These are phyloP conservation scores for Linnemannia elongata DNA, from an alignment of 192 early-diverging fungal genomes.

Conservation along the genomic window DNA sequence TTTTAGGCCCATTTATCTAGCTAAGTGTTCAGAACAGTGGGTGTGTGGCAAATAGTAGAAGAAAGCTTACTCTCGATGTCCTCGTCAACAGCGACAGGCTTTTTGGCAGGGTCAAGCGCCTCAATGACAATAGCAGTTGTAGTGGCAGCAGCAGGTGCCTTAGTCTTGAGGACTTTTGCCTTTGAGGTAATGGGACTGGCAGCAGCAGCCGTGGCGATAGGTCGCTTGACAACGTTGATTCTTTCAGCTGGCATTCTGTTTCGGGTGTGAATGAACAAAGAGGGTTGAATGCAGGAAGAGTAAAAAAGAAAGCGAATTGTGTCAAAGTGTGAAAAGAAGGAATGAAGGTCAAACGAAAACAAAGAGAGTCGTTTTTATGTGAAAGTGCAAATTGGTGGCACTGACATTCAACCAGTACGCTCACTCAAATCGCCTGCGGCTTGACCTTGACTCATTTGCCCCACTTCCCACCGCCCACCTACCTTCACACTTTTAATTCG, in stretches of 20 bases:
- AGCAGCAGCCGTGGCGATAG: not conserved
- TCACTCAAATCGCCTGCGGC: not conserved
- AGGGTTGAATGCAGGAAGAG: not conserved
- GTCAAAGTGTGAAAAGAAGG: not conserved
- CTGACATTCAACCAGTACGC: not conserved
- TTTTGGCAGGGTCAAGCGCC: not conserved
- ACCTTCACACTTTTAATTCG: not conserved
- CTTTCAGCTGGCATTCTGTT: constrained; percentile 33
- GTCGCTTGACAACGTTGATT: constrained; percentile 12
- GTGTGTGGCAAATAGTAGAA: too few species aligned
- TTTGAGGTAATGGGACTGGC: not conserved
- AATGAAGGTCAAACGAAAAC: not conserved
- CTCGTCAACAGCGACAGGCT: constrained; percentile 37
- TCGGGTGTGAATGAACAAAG: not conserved
- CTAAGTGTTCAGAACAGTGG: too few species aligned
- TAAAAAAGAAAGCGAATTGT: not conserved
- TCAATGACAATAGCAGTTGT: not conserved
- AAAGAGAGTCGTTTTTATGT: not conserved
- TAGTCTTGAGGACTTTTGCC: not conserved
- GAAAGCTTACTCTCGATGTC: constrained; percentile 24
- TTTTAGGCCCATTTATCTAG: too few species aligned
- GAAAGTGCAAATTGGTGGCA: not conserved
- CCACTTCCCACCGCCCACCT: not conserved
- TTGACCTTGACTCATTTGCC: not conserved
- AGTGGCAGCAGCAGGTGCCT: not conserved